Evolutionary conservation across 108 stramenopile species (phyloP), one percentile per base, ranked within the genome.

Genomic region (Fistulifera solaris): DNA sequence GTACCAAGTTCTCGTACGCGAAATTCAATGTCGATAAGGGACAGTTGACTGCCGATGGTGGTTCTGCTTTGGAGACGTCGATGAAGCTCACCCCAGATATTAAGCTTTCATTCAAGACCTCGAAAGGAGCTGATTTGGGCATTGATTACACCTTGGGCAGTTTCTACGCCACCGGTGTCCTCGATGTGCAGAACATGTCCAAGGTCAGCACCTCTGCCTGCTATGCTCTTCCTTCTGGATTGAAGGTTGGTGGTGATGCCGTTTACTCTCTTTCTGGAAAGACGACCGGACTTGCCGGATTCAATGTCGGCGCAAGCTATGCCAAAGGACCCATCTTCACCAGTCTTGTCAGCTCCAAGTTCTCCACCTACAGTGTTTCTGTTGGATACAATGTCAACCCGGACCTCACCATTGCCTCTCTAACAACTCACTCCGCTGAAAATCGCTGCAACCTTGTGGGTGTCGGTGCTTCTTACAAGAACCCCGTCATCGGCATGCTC

Each of bases 11-110:
- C 69, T 48, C 75, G 64, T 92, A 92, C 68, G 90, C 85, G 53
- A 85, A 87, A 50, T 78, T 94, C 59, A 83, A 71, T 70, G 75
- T 94, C 53, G 92, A 94, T 73, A 94, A 94, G 70, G 65, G 77
- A 27, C 86, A 89, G 59, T 63, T 76, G 58, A 85, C 78, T 47
- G 92, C 91, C 52, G 81, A 87, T 53, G 92, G 92, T 45, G 72
- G 79, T 39, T 73, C 72, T 54, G 83, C 85, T 15, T 64, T 94
- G 68, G 92, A 94, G 68, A 89, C 92, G 24, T 87, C 84, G 39
- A 54, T 88, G 62, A 68, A 63, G 48, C 78, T 80, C 49, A 71
- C 75, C 52, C 83, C 86, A 40, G 78, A 73, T 22, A 68, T 80
- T 58, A 85, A 79, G 67, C 65, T 94, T 58, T 73, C 83, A 25